phyloP scores from a whole-genome alignment of 2,329 filamentous ascomycete species.

The Botrytis pseudocinerea region DNA sequence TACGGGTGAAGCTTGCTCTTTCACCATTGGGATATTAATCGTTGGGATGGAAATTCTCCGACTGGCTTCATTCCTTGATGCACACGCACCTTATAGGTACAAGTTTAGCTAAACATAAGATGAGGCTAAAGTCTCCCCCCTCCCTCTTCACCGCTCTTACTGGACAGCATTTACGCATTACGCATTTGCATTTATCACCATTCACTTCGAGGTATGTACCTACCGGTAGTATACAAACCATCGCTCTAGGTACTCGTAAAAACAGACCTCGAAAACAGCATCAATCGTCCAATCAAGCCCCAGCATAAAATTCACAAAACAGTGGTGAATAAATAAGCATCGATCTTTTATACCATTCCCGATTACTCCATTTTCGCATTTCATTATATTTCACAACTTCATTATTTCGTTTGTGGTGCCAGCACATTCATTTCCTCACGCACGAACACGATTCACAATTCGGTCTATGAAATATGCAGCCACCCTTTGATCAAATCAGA shows the following conservation, averaged over 20 bases:
- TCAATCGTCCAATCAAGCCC: neutral
- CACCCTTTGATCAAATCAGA: constrained; percentile 27
- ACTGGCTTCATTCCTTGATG: constrained; percentile 27
- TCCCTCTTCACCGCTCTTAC: constrained; percentile 28
- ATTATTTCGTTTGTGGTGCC: constrained; percentile 33
- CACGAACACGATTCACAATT: constrained; percentile 29
- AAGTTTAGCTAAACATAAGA: neutral
- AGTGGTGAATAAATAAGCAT: neutral
- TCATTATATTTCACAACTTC: constrained; percentile 30
- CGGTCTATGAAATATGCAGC: constrained; percentile 40
- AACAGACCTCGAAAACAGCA: neutral
- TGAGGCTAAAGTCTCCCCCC: constrained; percentile 30
- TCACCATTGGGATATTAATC: constrained; percentile 25
- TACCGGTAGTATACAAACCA: neutral
- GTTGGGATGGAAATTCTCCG: constrained; percentile 34
- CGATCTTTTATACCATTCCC: neutral
- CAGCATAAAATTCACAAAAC: neutral
- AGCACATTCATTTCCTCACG: constrained; percentile 35
- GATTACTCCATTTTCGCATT: constrained; percentile 23
- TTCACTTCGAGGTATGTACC: neutral
- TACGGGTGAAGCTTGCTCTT: neutral
- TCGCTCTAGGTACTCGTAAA: neutral
- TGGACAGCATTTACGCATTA: constrained; percentile 8
- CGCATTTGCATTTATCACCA: neutral
- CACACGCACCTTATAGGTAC: constrained; percentile 23